Conservation (phyloP, 306 rosid species). For the Cucumis hystrix region DNA sequence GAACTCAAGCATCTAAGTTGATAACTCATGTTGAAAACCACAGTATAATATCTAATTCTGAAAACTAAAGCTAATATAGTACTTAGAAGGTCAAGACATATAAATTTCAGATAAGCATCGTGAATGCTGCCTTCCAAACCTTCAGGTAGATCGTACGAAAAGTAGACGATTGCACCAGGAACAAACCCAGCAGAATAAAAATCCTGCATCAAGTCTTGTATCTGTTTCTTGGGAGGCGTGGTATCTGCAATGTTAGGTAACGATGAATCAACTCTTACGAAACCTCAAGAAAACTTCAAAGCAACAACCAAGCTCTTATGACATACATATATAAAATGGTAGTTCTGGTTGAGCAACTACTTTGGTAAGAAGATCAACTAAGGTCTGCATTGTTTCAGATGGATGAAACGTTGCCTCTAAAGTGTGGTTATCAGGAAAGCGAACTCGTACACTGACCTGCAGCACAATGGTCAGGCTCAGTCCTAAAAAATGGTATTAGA, state of each 20-base stretch:
- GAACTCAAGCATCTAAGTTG: neutral
- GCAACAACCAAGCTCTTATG: neutral
- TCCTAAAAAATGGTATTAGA: neutral
- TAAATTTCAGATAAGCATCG: neutral
- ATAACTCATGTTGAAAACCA: neutral
- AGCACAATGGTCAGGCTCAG: neutral
- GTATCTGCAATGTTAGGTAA: constrained; percentile 45
- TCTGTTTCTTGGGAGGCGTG: constrained; percentile 72
- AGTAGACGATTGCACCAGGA: constrained; percentile 89
- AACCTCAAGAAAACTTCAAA: neutral
- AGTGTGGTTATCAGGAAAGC: constrained; percentile 88
- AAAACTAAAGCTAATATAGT: neutral
- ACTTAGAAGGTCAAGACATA: neutral
- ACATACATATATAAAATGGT: constrained; percentile 77
- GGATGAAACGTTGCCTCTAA: constrained; percentile 78
- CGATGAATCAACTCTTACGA: neutral
- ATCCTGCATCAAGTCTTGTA: constrained; percentile 58
- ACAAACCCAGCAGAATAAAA: constrained; percentile 64
- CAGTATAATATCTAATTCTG: neutral
- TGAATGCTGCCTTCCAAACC: constrained; percentile 27
- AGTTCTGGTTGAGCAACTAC: constrained; percentile 59
- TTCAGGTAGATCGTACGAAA: constrained; percentile 42
- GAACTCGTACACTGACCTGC: constrained; percentile 78
- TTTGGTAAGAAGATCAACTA: constrained; percentile 58
- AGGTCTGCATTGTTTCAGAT: constrained; percentile 63